phyloP scores from a whole-genome alignment of 345 rosid genomes.

The Eucalyptus albens region DNA sequence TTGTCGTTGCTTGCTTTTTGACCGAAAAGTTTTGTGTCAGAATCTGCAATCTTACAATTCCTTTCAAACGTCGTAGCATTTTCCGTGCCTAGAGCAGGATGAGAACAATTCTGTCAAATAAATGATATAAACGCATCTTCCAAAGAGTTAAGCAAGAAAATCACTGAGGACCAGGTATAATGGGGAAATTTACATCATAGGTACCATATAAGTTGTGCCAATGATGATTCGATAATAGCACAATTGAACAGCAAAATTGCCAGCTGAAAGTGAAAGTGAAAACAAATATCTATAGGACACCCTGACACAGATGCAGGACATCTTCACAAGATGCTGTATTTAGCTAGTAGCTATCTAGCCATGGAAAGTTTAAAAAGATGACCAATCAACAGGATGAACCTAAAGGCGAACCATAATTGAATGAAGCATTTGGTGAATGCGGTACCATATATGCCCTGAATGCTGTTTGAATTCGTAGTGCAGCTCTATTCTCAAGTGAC shows the following conservation, averaged over 20 bases:
- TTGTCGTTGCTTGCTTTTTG: constrained; percentile 50
- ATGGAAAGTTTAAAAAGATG: background rate
- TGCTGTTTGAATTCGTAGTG: constrained; percentile 60
- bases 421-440: background rate
- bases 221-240: background rate
- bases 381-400: background rate
- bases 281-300: background rate
- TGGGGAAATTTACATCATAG: background rate
- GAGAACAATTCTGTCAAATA: background rate
- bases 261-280: background rate
- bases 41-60: constrained; percentile 41
- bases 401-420: background rate
- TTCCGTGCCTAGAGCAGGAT: constrained; percentile 58
- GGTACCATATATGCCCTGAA: constrained; percentile 66
- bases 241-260: background rate
- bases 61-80: constrained; percentile 48
- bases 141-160: background rate
- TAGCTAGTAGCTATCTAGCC: background rate
- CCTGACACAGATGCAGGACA: background rate
- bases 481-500: constrained; percentile 50
- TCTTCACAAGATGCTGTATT: background rate
- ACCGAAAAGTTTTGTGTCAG: constrained; percentile 25
- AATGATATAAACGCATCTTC: background rate
- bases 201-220: background rate
- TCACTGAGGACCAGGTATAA: background rate